Evolutionary conservation across 257 asterid species (phyloP), one percentile per base, ranked within the genome.

Genomic region (Cordia subcordata): DNA sequence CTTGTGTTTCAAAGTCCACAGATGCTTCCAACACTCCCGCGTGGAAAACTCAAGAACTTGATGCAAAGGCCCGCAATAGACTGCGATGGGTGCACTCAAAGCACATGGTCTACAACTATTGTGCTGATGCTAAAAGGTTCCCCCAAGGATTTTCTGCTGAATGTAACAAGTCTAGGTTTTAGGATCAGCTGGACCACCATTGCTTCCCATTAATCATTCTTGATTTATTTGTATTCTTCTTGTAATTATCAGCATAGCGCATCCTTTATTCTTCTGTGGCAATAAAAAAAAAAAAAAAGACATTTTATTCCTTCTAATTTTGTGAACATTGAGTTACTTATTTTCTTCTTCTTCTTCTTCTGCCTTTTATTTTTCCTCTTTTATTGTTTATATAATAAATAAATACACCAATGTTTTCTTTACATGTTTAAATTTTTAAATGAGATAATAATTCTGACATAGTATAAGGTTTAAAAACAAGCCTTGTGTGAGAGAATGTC

Each of bases 121-220:
- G 74, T 49, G 53, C 64, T 33, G 74, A 68, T 55, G 13, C 52
- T 17, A 44, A 54, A 23, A 68, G 74, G 20, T 68, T 68, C 42
- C 68, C 74, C 32, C 58, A 55, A 49, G 74, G 64, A 0, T 15
- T 47, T 20, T 47, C 74, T 20, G 53, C 37, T 1, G 74, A 68
- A 27, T 68, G 74, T 55, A 68, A 62, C 62, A n/a, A 44, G 14
- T 67, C 66, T 38, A 58, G 72, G 17, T 67, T 67, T 49, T 61
- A 33, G 42, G 35, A 10, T 39, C 9, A 39, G 44, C 14, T 11
- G 4, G 14, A 42, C 12, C 47, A 3, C 15, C 2, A 42, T 14
- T 42, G 10, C 14, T 42, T 11, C 47, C 47, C 12, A 10, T 42
- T 42, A 1, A 42, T 42, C 12, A 39, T 39, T 39, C n/a, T n/a